Evolutionary conservation across 129 eudicot genomes (phyloP), one percentile per base, ranked within the genome.

Genomic region (Saussurea involucrata): DNA sequence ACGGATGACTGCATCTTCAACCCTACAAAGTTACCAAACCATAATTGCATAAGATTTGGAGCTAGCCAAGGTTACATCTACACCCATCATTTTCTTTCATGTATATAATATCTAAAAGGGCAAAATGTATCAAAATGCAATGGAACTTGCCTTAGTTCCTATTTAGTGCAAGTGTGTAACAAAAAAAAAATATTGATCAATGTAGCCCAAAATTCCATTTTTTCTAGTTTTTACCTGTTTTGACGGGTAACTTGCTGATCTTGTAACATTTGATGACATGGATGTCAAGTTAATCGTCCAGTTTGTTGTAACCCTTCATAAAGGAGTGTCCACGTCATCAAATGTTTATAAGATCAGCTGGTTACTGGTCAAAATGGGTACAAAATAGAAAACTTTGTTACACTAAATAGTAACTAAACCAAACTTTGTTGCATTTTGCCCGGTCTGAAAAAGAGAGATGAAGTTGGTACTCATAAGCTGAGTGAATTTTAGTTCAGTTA

Each of bases 1-100:
- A 12, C 97, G 97, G 64, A 93, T 90, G 55, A 90, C 98, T 70
- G 98, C 98, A 88, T 93, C 98, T 72, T 93, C 97, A 82, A 93
- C 90, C 98, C 98, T 93, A 80, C 83, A 13, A 74, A 70, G 8
- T 68, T 24, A 49, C 66, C 17, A 73, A 80, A 27, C 72, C 22
- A 61, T 17, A 78, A 75, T 21, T 1, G 7, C 55, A 63, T 68
- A 24, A 58, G 60, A 21, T 13, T 32, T 49, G 37, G 66, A 73
- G 40, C 68, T 5, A 24, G 17, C 34, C 33, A 72, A 34, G n/a
- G 22, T 44, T 61, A 40, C 25, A 40, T 44, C 49, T 40, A 40
- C 17, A 11, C 49, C 49, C 49, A 40, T 40, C 49, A 40, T 40
- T 40, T 10, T 31, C 3, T 10, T 40, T 10, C 3, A 40, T 10